Evolutionary conservation across 345 rosid species (phyloP), one percentile per base, ranked within the genome.

Genomic region (Pugionium cornutum): DNA sequence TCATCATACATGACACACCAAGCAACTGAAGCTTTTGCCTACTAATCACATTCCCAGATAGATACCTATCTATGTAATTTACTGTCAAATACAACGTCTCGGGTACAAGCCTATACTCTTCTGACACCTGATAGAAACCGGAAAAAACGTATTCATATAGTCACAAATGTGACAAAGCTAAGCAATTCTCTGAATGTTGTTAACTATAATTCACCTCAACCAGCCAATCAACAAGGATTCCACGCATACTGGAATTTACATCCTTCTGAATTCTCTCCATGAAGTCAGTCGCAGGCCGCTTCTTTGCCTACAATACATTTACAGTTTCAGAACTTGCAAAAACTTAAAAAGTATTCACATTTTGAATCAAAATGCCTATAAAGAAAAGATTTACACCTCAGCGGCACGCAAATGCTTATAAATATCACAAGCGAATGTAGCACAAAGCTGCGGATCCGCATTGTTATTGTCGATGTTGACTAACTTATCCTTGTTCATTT

Each of bases 1-100:
- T 82, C 97, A 90, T 89, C 97, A 90, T 90, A 83, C 89, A 86
- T 32, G 99, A 85, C 50, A 94, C 92, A 36, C 99, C 99, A 57
- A 94, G 97, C 67, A 94, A 75, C 81, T 94, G 99, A 43, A 94
- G 80, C 34, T 78, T 78, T 41, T 94, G 95, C 56, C 97, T 88
- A 70, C 82, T 86, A 84, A 94, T 85, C 48, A 69, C 62, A 73
- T 90, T 94, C 44, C 97, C 97, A 1, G 99, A 94, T 41, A 94
- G 82, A 81, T 90, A 94, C 10, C 99, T 83, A 54, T 94, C 97
- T 54, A 88, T 86, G 79, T 90, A 94, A 81, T 86, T 94, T 34
- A 94, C 89, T 0, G 99, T 83, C 83, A 90, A 75, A 63, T 80
- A 84, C 53, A 94, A 58, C 1, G 97, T 94, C 80, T 94, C 97